A percentile compares a stretch with the other conserved stretches of the same genome.
These are phyloP conservation scores for Periglandula ipomoeae DNA, from an alignment of 2,329 filamentous ascomycete genomes.

Conservation along the genomic window DNA sequence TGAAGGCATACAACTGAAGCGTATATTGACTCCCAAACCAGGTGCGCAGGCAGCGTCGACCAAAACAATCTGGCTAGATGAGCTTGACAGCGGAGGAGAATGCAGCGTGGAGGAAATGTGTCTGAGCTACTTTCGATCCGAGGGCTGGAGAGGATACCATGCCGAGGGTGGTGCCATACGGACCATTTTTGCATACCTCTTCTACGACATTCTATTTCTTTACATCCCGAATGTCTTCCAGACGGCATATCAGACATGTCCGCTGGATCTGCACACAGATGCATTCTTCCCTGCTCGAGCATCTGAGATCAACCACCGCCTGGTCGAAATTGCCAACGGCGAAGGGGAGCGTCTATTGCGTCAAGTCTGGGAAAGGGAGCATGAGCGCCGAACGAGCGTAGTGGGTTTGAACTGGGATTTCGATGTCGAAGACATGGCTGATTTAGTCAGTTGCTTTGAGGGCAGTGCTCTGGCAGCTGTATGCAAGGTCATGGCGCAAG, in stretches of 20 bases:
- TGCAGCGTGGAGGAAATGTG: constrained; percentile 94
- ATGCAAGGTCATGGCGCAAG: constrained; percentile 91
- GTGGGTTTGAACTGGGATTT: constrained; percentile 90
- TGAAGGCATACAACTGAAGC: constrained; percentile 69
- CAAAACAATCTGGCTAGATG: constrained; percentile 85
- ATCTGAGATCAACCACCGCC: constrained; percentile 78
- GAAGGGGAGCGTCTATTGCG: constrained; percentile 58
- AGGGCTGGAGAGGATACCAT: constrained; percentile 93
- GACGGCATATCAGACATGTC: constrained; percentile 88
- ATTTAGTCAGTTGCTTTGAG: constrained; percentile 70
- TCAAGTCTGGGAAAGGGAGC: constrained; percentile 58
- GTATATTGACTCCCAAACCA: constrained; percentile 35
- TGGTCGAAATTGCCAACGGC: constrained; percentile 83
- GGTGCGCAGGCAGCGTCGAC: constrained; percentile 38
- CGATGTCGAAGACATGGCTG: constrained; percentile 64
- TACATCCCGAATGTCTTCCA: constrained; percentile 97
- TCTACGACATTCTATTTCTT: constrained; percentile 86
- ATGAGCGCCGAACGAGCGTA: constrained; percentile 68
- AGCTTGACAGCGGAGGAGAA: constrained; percentile 56
- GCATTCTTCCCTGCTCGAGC: constrained; percentile 80
- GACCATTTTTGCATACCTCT: constrained; percentile 85
- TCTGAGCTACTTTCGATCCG: constrained; percentile 69
- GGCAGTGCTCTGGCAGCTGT: constrained; percentile 73
- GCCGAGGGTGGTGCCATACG: constrained; percentile 83
- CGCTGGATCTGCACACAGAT: constrained; percentile 86